Percentiles rank a stretch among this genome's conserved stretches.
Evolutionary conservation across 2,329 filamentous ascomycete genomes (phyloP).

Genomic region (Ophiocordyceps sinensis): DNA sequence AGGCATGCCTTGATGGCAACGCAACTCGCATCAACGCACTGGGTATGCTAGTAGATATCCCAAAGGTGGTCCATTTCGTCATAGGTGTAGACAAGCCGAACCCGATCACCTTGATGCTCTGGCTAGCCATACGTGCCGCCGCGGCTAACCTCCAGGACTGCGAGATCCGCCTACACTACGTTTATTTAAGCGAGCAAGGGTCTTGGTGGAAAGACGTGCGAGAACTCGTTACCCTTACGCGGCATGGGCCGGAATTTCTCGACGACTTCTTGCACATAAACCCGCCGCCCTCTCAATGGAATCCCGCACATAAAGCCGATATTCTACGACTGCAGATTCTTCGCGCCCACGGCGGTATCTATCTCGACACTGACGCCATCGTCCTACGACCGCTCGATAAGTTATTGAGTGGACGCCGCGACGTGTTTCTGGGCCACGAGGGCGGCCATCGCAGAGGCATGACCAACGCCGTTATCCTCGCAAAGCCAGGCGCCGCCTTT

Average conservation of each 20-base stretch:
- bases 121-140: neutral
- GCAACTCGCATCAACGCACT: no score
- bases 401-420: neutral
- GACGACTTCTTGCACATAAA: neutral
- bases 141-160: neutral
- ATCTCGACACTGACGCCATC: constrained; percentile 1
- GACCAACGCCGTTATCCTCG: constrained; percentile 1
- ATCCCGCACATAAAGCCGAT: constrained; percentile 1
- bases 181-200: neutral
- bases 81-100: no score
- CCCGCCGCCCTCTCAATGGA: neutral
- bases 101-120: neutral
- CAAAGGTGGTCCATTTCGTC: no score
- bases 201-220: constrained; percentile 1
- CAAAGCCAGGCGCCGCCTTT: neutral
- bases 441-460: neutral
- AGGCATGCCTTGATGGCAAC: no score
- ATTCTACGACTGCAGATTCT: constrained; percentile 1
- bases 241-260: neutral
- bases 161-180: constrained; percentile 1
- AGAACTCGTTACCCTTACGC: neutral
- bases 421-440: neutral
- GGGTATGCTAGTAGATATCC: no score
- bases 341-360: neutral
- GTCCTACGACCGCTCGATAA: neutral